Evolutionary conservation across 2,329 filamentous ascomycete genomes (phyloP).

Genomic region (Diaporthe citriasiana): DNA sequence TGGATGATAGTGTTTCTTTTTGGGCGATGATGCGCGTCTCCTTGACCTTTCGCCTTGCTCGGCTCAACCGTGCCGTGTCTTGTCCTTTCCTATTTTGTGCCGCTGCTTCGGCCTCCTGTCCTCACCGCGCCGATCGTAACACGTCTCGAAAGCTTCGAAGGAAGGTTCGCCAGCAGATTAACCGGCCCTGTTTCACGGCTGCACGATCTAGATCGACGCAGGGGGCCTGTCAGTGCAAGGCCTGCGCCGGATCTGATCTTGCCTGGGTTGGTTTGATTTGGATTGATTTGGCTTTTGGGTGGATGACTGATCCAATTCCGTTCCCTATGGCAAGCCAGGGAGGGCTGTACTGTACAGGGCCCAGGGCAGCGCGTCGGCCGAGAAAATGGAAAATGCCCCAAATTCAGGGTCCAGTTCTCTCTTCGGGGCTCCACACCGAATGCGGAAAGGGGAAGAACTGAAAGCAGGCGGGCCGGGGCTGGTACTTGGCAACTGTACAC

Average conservation of each 20-base stretch:
- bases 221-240: conserved; percentile 16
- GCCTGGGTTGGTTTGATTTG: conserved; percentile 10
- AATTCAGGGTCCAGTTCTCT: conserved; percentile 23
- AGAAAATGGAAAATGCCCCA: background rate
- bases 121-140: background rate
- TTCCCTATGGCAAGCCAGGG: no score
- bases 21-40: conserved; percentile 1
- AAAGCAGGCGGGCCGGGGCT: background rate
- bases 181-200: conserved; percentile 31
- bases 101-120: background rate
- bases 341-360: background rate
- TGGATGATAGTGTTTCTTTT: background rate
- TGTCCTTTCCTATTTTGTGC: no score
- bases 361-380: conserved; percentile 26
- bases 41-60: background rate
- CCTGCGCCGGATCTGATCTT: conserved; percentile 24
- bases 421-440: conserved; percentile 14
- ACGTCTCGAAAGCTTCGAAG: conserved; percentile 25
- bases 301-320: conserved; percentile 23
- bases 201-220: conserved; percentile 35
- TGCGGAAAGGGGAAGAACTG: conserved; percentile 32
- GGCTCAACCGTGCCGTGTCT: background rate
- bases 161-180: conserved; percentile 10
- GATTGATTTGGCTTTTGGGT: background rate
- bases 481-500: background rate